Conservation (phyloP, 2,329 filamentous ascomycete species). For the Penicillium digitatum region DNA sequence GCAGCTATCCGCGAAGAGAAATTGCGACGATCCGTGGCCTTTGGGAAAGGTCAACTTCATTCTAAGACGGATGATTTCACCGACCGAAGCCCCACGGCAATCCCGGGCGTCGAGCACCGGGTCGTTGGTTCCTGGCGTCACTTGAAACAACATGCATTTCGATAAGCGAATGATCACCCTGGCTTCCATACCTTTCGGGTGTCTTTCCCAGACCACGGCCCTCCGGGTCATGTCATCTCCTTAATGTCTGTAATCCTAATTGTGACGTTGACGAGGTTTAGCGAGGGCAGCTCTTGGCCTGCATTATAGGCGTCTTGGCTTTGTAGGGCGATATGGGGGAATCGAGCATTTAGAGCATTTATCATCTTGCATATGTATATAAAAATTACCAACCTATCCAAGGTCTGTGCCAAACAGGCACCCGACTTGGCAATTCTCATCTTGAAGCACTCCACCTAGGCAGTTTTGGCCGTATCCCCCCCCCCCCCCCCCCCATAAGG, state of each 20-base stretch:
- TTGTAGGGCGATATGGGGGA: background rate
- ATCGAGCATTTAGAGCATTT: conserved; percentile 2
- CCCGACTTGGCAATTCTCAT: conserved; percentile 1
- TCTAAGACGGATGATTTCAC: conserved; percentile 34
- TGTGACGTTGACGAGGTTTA: conserved; percentile 2
- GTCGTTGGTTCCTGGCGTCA: conserved; percentile 36
- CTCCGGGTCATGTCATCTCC: background rate
- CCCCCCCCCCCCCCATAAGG: no score
- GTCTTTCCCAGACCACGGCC: background rate
- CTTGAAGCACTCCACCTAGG: background rate
- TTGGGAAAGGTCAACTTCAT: conserved; percentile 34
- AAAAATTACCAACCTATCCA: background rate
- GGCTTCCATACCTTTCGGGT: background rate
- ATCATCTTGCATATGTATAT: conserved; percentile 3
- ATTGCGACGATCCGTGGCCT: conserved; percentile 36
- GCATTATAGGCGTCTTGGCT: conserved; percentile 16
- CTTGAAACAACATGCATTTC: conserved; percentile 35
- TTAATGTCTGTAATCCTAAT: conserved; percentile 23
- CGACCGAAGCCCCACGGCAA: conserved; percentile 26
- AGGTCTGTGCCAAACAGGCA: background rate
- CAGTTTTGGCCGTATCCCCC: background rate
- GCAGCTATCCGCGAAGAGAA: conserved; percentile 45
- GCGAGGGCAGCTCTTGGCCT: conserved; percentile 9
- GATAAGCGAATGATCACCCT: conserved; percentile 16
- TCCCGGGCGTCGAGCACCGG: conserved; percentile 31